Base-by-base conservation (phyloP, 257 asterid genomes). In the Solanum bulbocastanum region DNA sequence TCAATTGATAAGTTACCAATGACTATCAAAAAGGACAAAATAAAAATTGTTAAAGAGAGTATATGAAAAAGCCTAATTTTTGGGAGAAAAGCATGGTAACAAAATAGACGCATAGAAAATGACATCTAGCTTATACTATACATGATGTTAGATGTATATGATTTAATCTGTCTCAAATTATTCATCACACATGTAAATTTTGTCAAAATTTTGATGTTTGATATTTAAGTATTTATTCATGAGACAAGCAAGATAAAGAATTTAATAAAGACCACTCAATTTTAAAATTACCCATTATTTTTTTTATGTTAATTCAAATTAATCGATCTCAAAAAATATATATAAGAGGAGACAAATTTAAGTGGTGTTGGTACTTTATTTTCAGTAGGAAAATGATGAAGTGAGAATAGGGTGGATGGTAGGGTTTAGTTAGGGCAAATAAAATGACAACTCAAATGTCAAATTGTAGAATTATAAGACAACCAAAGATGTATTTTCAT, bases 381-480 rank as follows among this genome's bases (percentile, higher is more conserved):
- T 79, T 79, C 66, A 4, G 27, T 44, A 44, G 25, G 66, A 46
- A 49, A 49, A 82, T 49, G 69, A 82, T 81, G 68, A 81, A 79
- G 66, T 44, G 16, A 46, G 68, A 15, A 81, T 15, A 46, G n/a
- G 40, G 40, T 81, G 18, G 66, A 52, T 81, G n/a, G 69, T 49
- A 81, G 85, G 68, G 85, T 81, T 81, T 42, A n/a, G 58, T 76
- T 15, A 10, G 85, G 25, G 66, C 11, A 81, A 81, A 81, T 79
- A 81, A 81, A 46, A 46, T 46, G 98, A 95, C 98, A 93, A 94
- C 92, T 92, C 98, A 93, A 92, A 92, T 86, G 96, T 94, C 98
- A 88, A 90, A 91, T 93, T 94, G 86, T 87, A 92, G 92, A 74
- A 93, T 93, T 95, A 93, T 93, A 91, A 91, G 96, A 95, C 94